Base-by-base conservation (phyloP, 2,329 filamentous ascomycete species). In the Ophiostoma tasmaniense region DNA sequence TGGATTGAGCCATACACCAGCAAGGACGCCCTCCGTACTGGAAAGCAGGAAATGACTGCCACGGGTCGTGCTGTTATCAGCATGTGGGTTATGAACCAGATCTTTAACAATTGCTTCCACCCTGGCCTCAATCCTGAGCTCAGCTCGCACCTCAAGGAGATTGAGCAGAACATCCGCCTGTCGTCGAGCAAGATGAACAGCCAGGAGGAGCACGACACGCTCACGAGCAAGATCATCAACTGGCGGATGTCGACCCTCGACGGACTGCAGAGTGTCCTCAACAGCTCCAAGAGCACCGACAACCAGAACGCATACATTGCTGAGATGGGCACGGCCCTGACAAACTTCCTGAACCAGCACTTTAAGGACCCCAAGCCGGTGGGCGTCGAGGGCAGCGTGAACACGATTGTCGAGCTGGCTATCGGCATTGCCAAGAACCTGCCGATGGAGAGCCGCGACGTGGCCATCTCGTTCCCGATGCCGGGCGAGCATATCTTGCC, bases 31-130 rank as follows among this genome's bases (percentile, higher is more conserved):
- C 84, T 96, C 68, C 87, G 89, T 74, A 92, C 90, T 11, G 95
- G 93, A 71, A 96, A 93, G 76, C 93, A 97, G 78, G 95, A 99
- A 79, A 99, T 99, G 95, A 98, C 93, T 7, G 93, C 93, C 5
- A 90, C 96, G 30, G 95, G 95, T 20, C 88, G 94, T 68, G 93
- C 94, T 14, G 88, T 93, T 72, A 93, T 99, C 73, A 91, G 91
- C 35, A 87, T 89, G 71, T 99, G 94, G 92, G 81, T 99, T 6
- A 89, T 94, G 30, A 92, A 97, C 64, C 92, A 96, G 76, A 86
- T 98, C 61, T 96, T 98, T 77, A 89, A 96, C 77, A 89, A 89
- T 68, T 93, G 90, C 78, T 98, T 99, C 80, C 95, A 99, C 76
- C 95, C 95, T 0, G 89, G 89, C 11, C 84, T 99, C 14, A 92